Conservation (phyloP, 2,329 filamentous ascomycete genomes). For the Cladophialophora bantiana region DNA sequence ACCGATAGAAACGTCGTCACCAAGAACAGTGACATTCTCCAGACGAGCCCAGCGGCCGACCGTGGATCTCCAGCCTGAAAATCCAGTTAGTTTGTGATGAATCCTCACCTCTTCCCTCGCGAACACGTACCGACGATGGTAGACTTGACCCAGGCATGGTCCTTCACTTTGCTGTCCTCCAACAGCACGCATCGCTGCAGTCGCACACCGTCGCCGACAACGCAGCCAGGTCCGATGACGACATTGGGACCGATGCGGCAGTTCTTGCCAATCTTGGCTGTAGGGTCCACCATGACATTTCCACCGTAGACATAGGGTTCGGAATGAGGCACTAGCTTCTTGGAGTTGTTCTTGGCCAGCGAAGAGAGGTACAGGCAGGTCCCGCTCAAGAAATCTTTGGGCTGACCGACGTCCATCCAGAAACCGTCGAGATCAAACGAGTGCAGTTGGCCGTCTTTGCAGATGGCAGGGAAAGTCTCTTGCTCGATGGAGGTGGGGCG, state of each 20-base stretch:
- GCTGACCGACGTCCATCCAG: constrained; percentile 99
- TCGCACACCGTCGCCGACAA: constrained; percentile 91
- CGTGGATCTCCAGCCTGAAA: constrained; percentile 82
- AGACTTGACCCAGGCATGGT: constrained; percentile 98
- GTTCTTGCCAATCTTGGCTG: constrained; percentile 96
- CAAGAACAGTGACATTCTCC: constrained; percentile 97
- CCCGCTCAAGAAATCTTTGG: constrained; percentile 95
- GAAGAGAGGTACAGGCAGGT: constrained; percentile 96
- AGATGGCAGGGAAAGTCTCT: constrained; percentile 96
- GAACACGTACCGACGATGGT: constrained; percentile 74
- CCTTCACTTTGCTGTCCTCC: constrained; percentile 91
- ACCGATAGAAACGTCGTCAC: constrained; percentile 95
- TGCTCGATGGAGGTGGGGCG: constrained; percentile 98
- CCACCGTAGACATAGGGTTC: constrained; percentile 88
- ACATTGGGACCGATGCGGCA: constrained; percentile 98
- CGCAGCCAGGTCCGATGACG: constrained; percentile 89
- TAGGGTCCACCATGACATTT: constrained; percentile 93
- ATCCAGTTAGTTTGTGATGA: neutral
- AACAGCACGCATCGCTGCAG: constrained; percentile 92
- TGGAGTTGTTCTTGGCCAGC: constrained; percentile 86
- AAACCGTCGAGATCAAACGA: constrained; percentile 96
- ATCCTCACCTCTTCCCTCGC: neutral
- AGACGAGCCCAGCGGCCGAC: constrained; percentile 95
- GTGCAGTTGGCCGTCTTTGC: constrained; percentile 87
- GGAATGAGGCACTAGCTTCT: constrained; percentile 75